These are phyloP conservation scores for Stevia rebaudiana DNA, from an alignment of 140 eudicot genomes.

Conservation along the genomic window DNA sequence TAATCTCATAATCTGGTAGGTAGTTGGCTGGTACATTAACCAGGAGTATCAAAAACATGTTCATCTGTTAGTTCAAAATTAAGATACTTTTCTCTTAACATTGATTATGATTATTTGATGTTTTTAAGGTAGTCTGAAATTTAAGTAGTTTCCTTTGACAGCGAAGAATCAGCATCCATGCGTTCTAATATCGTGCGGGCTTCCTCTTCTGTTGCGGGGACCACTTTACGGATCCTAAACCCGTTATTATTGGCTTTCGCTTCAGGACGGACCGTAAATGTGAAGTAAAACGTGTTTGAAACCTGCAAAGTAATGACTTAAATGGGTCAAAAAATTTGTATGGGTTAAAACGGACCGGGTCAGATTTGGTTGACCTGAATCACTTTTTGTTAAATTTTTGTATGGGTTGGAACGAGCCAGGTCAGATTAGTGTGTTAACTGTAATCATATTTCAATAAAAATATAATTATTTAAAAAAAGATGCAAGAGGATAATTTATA, in stretches of 20 bases:
- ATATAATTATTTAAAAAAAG: background rate
- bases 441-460: background rate
- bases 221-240: conserved; percentile 77
- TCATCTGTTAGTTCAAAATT: background rate
- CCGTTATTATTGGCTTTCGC: conserved; percentile 61
- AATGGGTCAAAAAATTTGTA: background rate
- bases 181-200: conserved; percentile 83
- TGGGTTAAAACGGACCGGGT: background rate
- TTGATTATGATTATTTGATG: background rate
- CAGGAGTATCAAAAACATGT: background rate
- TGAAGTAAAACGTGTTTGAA: conserved; percentile 90
- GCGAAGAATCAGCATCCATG: conserved; percentile 66
- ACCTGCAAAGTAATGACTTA: conserved; percentile 40
- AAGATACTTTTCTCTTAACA: background rate
- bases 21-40: background rate
- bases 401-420: background rate
- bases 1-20: background rate
- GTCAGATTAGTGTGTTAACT: background rate
- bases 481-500: too few relatives aligned
- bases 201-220: conserved; percentile 98
- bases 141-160: conserved; percentile 6
- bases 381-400: background rate
- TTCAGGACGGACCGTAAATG: conserved; percentile 86
- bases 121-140: background rate
- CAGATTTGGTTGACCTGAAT: background rate